These are phyloP conservation scores for Beauveria caledonica DNA, from an alignment of 2,329 filamentous ascomycete genomes.

Conservation along the genomic window DNA sequence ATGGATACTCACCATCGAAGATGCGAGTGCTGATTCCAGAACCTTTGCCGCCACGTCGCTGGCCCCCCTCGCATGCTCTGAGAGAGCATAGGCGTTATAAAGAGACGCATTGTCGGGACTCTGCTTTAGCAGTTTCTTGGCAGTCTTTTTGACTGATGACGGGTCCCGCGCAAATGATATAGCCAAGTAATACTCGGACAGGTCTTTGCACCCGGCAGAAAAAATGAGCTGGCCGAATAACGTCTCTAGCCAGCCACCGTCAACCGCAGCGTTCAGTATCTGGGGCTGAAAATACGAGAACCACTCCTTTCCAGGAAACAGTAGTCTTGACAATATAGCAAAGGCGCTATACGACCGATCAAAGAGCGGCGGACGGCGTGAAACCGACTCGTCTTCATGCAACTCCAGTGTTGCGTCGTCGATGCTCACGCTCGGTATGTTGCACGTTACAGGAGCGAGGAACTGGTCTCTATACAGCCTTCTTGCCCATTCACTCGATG, in stretches of 20 bases:
- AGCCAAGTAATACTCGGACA: conserved; percentile 65
- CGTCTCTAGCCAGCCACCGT: neutral
- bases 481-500: conserved; percentile 22
- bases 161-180: conserved; percentile 52
- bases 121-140: conserved; percentile 69
- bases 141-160: conserved; percentile 54
- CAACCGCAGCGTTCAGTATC: neutral
- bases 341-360: neutral
- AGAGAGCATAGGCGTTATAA: conserved; percentile 72
- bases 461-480: conserved; percentile 25
- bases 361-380: conserved; percentile 7
- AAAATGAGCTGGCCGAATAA: conserved; percentile 42
- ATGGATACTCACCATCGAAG: conserved; percentile 22
- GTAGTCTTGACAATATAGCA: neutral
- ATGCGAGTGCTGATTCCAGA: conserved; percentile 52
- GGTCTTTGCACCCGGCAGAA: conserved; percentile 18
- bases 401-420: neutral
- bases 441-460: conserved; percentile 13
- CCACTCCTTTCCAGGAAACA: neutral
- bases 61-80: conserved; percentile 56
- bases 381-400: conserved; percentile 11
- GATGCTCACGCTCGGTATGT: neutral
- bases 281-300: neutral
- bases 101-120: conserved; percentile 55
- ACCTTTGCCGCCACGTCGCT: conserved; percentile 52